Evolutionary conservation across 2,329 filamentous ascomycete genomes (phyloP).

Genomic region (Zarea fungicola): DNA sequence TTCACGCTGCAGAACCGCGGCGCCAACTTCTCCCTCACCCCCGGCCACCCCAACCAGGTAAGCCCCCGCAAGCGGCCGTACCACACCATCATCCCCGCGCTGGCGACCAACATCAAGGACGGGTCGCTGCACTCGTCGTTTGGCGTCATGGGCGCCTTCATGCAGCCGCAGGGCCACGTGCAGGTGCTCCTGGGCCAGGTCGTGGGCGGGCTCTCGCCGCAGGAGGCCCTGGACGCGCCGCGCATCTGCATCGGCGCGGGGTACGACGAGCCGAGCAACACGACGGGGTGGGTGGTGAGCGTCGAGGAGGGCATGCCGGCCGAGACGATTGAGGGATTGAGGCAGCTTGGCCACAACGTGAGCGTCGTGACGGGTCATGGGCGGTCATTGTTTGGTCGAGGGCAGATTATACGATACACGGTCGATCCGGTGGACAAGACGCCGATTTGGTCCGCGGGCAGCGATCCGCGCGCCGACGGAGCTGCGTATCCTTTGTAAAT

Average conservation of each 20-base stretch:
- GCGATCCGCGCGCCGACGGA: slow-evolving; percentile 83
- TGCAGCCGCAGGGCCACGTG: slow-evolving; percentile 95
- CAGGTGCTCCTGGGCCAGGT: slow-evolving; percentile 90
- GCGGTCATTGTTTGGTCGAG: slow-evolving; percentile 72
- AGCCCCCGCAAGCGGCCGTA: slow-evolving; percentile 85
- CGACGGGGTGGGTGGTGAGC: slow-evolving; percentile 61
- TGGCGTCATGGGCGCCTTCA: slow-evolving; percentile 97
- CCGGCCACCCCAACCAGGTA: slow-evolving; percentile 71
- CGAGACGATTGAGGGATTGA: slow-evolving; percentile 62
- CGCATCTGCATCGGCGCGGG: slow-evolving; percentile 81
- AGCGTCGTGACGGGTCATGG: slow-evolving; percentile 59
- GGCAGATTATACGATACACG: slow-evolving; percentile 78
- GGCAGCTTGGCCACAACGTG: slow-evolving; percentile 66
- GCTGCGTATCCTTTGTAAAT: slow-evolving; percentile 46
- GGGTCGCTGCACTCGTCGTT: slow-evolving; percentile 77
- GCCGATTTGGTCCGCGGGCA: slow-evolving; percentile 80
- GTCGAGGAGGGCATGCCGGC: slow-evolving; percentile 77
- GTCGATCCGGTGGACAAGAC: slow-evolving; percentile 63
- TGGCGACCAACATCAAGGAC: slow-evolving; percentile 74
- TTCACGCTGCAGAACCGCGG: slow-evolving; percentile 95
- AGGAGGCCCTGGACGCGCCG: slow-evolving; percentile 85
- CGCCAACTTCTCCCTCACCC: slow-evolving; percentile 71
- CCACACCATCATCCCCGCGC: slow-evolving; percentile 93
- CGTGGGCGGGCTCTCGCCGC: slow-evolving; percentile 73
- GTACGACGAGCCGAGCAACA: slow-evolving; percentile 56